Conservation (phyloP, 306 rosid genomes). For the Alnus glutinosa region DNA sequence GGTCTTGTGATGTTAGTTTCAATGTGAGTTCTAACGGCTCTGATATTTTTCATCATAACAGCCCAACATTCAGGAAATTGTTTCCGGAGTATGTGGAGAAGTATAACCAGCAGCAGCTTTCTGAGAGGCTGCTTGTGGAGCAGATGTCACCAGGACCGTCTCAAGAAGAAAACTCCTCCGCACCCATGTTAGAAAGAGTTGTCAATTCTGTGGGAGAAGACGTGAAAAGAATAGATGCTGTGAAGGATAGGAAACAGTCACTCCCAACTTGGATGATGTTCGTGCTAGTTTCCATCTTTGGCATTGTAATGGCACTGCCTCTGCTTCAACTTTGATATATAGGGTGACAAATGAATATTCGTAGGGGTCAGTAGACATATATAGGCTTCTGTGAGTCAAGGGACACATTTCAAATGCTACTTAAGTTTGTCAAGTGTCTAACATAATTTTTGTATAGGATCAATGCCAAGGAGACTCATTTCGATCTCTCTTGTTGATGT, state of each 20-base stretch:
- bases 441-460: conserved; percentile 53
- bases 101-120: conserved; percentile 63
- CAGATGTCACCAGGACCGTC: conserved; percentile 35
- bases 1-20: conserved; percentile 10
- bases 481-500: conserved; percentile 36
- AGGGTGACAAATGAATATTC: conserved; percentile 27
- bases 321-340: conserved; percentile 75
- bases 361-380: conserved; percentile 6
- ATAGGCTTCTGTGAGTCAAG: conserved; percentile 25
- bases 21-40: conserved; percentile 15
- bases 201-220: conserved; percentile 47
- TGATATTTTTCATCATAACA: conserved; percentile 35
- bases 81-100: conserved; percentile 94
- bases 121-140: conserved; percentile 58
- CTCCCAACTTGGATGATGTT: conserved; percentile 93
- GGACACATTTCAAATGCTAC: conserved; percentile 41
- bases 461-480: conserved; percentile 44
- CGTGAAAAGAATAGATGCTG: conserved; percentile 39
- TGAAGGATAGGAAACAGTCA: conserved; percentile 50
- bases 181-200: conserved; percentile 40
- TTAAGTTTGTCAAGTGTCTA: conserved; percentile 44
- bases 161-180: conserved; percentile 45
- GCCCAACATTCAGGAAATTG: conserved; percentile 81
- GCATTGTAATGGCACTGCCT: conserved; percentile 93
- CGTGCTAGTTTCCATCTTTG: conserved; percentile 80